These are phyloP conservation scores for Adansonia grandidieri DNA, from an alignment of 441 rosid species.

Conservation along the genomic window DNA sequence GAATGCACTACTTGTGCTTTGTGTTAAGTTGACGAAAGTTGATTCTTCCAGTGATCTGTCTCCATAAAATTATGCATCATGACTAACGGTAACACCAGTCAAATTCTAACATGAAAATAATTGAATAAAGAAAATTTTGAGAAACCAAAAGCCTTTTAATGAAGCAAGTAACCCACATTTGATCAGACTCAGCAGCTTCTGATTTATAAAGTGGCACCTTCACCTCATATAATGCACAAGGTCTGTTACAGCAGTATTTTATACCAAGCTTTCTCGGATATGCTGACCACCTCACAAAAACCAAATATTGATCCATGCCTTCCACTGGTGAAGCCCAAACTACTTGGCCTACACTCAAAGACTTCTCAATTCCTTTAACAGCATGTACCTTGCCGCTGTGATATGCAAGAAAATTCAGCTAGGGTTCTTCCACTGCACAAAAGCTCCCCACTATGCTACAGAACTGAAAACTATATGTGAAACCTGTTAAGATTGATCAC, in stretches of 20 bases:
- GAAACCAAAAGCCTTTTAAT: conserved; percentile 15
- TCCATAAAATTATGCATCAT: conserved; percentile 36
- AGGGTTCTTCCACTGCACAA: conserved; percentile 12
- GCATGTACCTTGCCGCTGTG: conserved; percentile 74
- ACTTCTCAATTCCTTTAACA: conserved; percentile 69
- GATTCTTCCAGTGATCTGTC: conserved; percentile 52
- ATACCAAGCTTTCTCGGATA: conserved; percentile 84
- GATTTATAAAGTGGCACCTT: conserved; percentile 41
- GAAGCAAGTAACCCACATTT: conserved; percentile 66
- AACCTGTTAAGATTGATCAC: conserved; percentile 71
- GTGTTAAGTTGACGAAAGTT: conserved; percentile 51
- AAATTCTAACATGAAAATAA: conserved; percentile 22
- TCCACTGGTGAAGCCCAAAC: conserved; percentile 75
- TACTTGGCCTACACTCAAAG: conserved; percentile 86
- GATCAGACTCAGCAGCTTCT: conserved; percentile 42
- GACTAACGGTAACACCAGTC: neutral
- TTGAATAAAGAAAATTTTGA: conserved; percentile 11
- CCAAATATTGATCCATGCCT: conserved; percentile 56
- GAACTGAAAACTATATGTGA: conserved; percentile 8
- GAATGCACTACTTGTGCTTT: conserved; percentile 75
- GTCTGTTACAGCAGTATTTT: conserved; percentile 83
- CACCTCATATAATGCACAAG: conserved; percentile 74
- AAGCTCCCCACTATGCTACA: neutral
- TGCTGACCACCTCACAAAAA: conserved; percentile 87
- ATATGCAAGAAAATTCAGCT: neutral